Evolutionary conservation across 2,329 filamentous ascomycete genomes (phyloP), one percentile per base, ranked within the genome.

Genomic region (Colletotrichum sp.): DNA sequence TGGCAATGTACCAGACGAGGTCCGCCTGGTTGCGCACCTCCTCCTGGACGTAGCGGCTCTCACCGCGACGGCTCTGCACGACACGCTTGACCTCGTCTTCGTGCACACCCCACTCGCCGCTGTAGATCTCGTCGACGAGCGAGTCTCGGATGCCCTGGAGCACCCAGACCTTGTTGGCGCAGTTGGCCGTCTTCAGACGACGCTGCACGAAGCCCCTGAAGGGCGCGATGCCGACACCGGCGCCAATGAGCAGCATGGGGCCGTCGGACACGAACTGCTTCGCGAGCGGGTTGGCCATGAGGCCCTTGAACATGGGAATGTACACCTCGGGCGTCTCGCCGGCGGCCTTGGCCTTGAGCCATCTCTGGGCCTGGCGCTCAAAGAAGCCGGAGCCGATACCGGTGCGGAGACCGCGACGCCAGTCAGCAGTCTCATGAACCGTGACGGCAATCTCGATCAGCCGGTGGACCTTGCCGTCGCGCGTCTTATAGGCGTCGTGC

Each of bases 171-270:
- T 98, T 98, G 89, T 98, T 98, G 77, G 95, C 96, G 82, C 96
- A 98, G 86, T 97, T 98, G 81, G 96, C 96, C 77, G 96, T 97
- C 89, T 96, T 96, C 73, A 98, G 89, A 14, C 96, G 92, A 75
- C 97, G 95, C 86, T 98, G 95, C 59, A 99, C 97, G 84, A 99
- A 99, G 73, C 97, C 97, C 64, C 97, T 93, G 92, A 99, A 99
- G 0, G 97, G 97, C 13, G 97, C 97, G 84, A 99, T 96, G 78
- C 97, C 97, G 26, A 99, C 97, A 71, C 97, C 97, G 6, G 97
- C 97, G 36, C 97, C 97, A 79, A 99, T 98, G 63, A 99, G 91
- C 48, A 99, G 92, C 97, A 99, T 99, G 0, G 97, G 97, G 0
- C 97, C 97, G 83, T 99, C 96, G 4, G 94, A 93, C 68, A 95